These are phyloP conservation scores for Debaryomycetaceae sp. DNA, from an alignment of 1,139 yeast species.

Conservation along the genomic window DNA sequence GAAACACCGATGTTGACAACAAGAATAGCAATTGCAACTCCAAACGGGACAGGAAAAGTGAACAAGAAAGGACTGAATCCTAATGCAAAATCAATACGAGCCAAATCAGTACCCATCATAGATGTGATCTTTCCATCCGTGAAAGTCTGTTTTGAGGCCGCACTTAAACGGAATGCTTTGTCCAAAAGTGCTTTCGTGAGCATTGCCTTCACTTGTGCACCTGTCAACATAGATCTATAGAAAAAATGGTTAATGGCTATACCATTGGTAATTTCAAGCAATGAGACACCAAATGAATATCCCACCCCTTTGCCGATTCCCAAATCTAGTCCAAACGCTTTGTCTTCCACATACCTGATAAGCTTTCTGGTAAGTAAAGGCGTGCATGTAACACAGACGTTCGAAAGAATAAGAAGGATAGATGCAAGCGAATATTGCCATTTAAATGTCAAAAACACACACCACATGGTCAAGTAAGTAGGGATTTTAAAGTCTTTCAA, in stretches of 20 bases:
- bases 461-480: constrained; percentile 10
- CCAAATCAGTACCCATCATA: constrained; percentile 72
- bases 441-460: constrained; percentile 27
- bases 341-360: constrained; percentile 25
- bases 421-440: constrained; percentile 21
- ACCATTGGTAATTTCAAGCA: constrained; percentile 31
- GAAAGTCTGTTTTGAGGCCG: constrained; percentile 24
- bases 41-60: constrained; percentile 60
- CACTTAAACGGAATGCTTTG: constrained; percentile 29
- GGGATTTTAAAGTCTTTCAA: constrained; percentile 22
- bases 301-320: constrained; percentile 31
- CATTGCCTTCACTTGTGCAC: constrained; percentile 33
- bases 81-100: constrained; percentile 74
- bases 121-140: constrained; percentile 37
- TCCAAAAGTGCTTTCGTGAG: constrained; percentile 31
- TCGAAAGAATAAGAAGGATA: constrained; percentile 15
- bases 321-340: constrained; percentile 16
- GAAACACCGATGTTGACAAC: constrained; percentile 70
- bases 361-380: constrained; percentile 30
- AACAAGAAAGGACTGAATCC: constrained; percentile 66
- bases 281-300: constrained; percentile 22
- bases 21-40: constrained; percentile 59
- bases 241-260: constrained; percentile 61
- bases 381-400: constrained; percentile 16
- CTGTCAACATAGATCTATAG: constrained; percentile 52